These are phyloP conservation scores for Rhodotorula sp. DNA, from an alignment of 1,284 basidiomycete species.

Conservation along the genomic window DNA sequence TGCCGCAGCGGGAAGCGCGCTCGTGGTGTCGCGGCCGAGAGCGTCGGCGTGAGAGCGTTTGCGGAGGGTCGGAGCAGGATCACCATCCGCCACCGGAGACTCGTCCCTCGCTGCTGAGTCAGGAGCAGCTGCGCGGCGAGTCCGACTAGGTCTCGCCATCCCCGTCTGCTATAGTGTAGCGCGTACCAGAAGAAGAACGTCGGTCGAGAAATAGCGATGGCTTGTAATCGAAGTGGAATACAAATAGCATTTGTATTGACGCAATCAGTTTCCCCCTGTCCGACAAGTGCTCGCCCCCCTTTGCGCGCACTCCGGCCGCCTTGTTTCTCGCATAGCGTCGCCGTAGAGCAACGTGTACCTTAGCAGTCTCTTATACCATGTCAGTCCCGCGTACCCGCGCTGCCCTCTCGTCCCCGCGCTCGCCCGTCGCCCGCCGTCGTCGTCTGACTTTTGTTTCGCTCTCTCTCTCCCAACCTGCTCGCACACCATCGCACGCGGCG, in stretches of 20 bases:
- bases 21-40: not conserved
- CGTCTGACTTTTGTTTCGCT: not conserved
- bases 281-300: too few relatives aligned
- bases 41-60: constrained; percentile 1
- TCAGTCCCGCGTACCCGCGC: not conserved
- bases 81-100: not conserved
- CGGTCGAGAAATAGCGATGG: too few relatives aligned
- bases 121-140: not conserved
- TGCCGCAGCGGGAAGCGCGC: not conserved
- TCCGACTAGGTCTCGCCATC: not conserved
- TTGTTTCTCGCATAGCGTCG: too few relatives aligned
- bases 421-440: not conserved
- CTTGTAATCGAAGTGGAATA: too few relatives aligned
- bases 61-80: not conserved
- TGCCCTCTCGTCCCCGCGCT: not conserved
- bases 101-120: not conserved
- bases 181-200: too few relatives aligned
- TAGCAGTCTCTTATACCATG: not conserved
- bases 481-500: not conserved
- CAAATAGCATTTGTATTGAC: too few relatives aligned
- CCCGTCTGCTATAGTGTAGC: too few relatives aligned
- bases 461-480: not conserved
- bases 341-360: too few relatives aligned
- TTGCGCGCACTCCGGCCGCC: too few relatives aligned
- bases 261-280: too few relatives aligned